phyloP scores from a whole-genome alignment of 2,329 filamentous ascomycete genomes.

The Claviceps monticola region DNA sequence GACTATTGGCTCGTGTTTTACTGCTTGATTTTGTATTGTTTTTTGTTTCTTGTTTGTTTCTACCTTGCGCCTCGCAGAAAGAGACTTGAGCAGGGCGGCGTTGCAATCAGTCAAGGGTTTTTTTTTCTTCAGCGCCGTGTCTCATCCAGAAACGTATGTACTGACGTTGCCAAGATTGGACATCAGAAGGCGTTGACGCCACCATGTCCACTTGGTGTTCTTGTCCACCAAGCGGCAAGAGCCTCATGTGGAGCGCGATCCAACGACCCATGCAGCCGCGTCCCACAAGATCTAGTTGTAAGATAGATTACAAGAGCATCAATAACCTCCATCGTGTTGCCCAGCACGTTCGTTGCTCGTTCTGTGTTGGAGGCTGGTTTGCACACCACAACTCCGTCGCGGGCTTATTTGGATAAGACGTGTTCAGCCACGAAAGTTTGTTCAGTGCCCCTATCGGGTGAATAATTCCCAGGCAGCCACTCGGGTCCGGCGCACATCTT shows the following conservation, averaged over 20 bases:
- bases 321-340: background rate
- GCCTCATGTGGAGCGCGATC: conserved; percentile 11
- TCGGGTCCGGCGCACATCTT: background rate
- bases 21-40: background rate
- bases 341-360: too few species aligned
- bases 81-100: background rate
- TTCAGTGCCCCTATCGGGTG: background rate
- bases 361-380: too few species aligned
- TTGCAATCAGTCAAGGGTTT: background rate
- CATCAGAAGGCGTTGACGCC: background rate
- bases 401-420: background rate
- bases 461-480: background rate
- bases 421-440: conserved; percentile 1
- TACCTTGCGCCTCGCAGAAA: background rate
- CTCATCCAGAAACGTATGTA: background rate
- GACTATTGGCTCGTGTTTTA: background rate
- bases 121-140: background rate
- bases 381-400: background rate
- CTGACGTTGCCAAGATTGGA: background rate
- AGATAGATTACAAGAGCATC: conserved; percentile 4
- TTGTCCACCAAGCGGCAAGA: conserved; percentile 5
- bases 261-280: conserved; percentile 6
- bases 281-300: conserved; percentile 5
- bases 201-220: background rate
- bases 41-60: too few species aligned